These are phyloP conservation scores for Rhizopus microsporus DNA, from an alignment of 371 early-diverging fungal genomes.

Conservation along the genomic window DNA sequence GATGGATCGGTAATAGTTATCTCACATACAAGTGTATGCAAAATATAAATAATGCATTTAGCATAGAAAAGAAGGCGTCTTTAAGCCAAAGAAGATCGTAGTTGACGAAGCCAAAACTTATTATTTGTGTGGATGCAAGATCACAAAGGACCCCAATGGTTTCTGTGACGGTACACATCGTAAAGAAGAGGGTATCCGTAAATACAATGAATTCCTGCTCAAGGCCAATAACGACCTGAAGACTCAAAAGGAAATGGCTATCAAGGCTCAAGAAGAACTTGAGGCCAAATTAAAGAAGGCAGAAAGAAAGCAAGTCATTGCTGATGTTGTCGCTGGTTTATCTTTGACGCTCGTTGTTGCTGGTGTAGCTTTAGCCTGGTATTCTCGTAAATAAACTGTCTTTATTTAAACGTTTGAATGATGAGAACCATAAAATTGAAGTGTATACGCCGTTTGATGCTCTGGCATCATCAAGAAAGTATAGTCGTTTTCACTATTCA, in stretches of 20 bases:
- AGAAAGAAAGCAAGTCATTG: constrained; percentile 23
- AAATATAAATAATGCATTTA: background rate
- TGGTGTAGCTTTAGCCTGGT: constrained; percentile 14
- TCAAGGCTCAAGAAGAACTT: constrained; percentile 7
- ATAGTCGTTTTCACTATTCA: constrained; percentile 65
- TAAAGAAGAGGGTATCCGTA: constrained; percentile 37
- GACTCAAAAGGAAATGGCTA: constrained; percentile 16
- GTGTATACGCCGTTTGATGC: constrained; percentile 13
- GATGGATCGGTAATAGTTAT: constrained; percentile 37
- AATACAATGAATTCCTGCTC: constrained; percentile 38
- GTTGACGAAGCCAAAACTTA: constrained; percentile 39
- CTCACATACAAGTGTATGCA: background rate
- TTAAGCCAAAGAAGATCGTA: constrained; percentile 39
- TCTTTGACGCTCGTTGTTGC: constrained; percentile 14
- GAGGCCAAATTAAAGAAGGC: constrained; percentile 15
- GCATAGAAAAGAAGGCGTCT: constrained; percentile 27
- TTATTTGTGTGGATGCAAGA: constrained; percentile 39
- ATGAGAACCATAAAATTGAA: constrained; percentile 28
- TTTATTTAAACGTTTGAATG: constrained; percentile 16
- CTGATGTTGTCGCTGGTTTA: constrained; percentile 20
- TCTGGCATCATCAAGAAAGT: constrained; percentile 50
- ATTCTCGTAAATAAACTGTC: constrained; percentile 7
- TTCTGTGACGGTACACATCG: constrained; percentile 43
- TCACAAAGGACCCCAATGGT: constrained; percentile 28
- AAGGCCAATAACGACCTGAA: constrained; percentile 37